A percentile compares a stretch with the other conserved stretches of the same genome.
phyloP scores from a whole-genome alignment of 176 grass and related monocot species.

The Carex pumila region DNA sequence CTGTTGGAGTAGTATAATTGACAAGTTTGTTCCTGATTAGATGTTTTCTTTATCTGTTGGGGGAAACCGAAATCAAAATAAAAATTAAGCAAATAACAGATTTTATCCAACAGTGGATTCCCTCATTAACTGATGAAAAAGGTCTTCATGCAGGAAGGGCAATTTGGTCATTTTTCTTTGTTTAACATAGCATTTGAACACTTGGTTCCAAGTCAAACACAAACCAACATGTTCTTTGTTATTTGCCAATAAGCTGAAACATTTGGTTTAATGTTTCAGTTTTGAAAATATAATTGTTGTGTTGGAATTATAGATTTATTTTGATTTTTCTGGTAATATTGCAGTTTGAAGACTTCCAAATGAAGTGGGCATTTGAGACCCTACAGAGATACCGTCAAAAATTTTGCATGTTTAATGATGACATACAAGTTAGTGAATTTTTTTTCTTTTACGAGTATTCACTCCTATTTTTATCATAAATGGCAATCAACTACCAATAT shows the following conservation, averaged over 20 bases:
- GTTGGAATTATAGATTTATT: not conserved
- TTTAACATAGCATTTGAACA: not conserved
- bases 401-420: constrained; percentile 98
- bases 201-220: not conserved
- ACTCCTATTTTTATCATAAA: not conserved
- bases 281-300: not conserved
- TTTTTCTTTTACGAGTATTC: not conserved
- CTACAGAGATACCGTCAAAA: constrained; percentile 77
- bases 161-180: not conserved
- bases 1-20: not conserved
- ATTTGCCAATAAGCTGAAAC: not conserved
- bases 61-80: not conserved
- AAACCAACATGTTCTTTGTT: not conserved
- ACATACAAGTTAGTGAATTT: constrained; percentile 52
- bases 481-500: not conserved
- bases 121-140: not conserved
- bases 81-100: not conserved
- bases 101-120: constrained; percentile 3
- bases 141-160: not conserved
- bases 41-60: not conserved
- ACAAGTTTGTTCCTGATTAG: not conserved
- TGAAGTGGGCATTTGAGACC: constrained; percentile 99
- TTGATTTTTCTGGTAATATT: constrained; percentile 14
- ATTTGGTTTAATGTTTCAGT: too few species aligned
- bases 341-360: constrained; percentile 99